Conservation (phyloP, 176 grass and related monocot species). For the Dendrocalamus sinicus region DNA sequence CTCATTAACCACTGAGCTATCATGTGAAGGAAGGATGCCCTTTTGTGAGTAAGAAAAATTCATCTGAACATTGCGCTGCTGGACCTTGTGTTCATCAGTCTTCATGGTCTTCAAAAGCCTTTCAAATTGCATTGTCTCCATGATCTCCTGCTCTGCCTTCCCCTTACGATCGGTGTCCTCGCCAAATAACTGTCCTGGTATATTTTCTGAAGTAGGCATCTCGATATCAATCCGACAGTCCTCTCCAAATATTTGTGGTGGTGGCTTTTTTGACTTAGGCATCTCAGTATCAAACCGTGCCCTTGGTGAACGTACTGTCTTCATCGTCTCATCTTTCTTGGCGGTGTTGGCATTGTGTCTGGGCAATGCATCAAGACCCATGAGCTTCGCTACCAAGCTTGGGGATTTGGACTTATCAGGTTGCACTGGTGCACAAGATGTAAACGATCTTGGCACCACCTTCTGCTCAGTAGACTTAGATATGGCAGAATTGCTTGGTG, state of each 20-base stretch:
- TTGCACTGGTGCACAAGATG: slow-evolving; percentile 40
- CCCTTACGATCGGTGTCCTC: slow-evolving; percentile 38
- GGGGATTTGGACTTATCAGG: slow-evolving; percentile 50
- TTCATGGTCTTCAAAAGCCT: slow-evolving; percentile 49
- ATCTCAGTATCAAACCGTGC: slow-evolving; percentile 76
- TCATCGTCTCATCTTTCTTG: slow-evolving; percentile 55
- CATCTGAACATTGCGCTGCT: slow-evolving; percentile 1
- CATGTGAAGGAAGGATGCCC: slow-evolving; percentile 9
- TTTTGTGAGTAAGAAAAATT: slow-evolving; percentile 39
- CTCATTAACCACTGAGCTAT: slow-evolving; percentile 13
- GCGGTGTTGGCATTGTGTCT: slow-evolving; percentile 26
- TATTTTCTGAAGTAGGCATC: slow-evolving; percentile 23
- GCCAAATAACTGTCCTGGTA: neutral
- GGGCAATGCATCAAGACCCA: slow-evolving; percentile 76
- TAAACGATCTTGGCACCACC: neutral
- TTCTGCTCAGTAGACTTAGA: slow-evolving; percentile 42
- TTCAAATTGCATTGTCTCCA: slow-evolving; percentile 58
- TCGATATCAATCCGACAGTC: slow-evolving; percentile 17
- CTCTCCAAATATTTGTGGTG: neutral
- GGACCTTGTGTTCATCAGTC: slow-evolving; percentile 28
- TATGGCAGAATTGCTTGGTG: slow-evolving; percentile 30
- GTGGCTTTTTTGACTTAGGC: slow-evolving; percentile 58
- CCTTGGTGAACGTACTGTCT: slow-evolving; percentile 54
- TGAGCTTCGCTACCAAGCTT: slow-evolving; percentile 86
- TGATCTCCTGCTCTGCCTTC: slow-evolving; percentile 46